Base-by-base conservation (phyloP, 805 yeast species). In the Ogataea parapolymorpha region DNA sequence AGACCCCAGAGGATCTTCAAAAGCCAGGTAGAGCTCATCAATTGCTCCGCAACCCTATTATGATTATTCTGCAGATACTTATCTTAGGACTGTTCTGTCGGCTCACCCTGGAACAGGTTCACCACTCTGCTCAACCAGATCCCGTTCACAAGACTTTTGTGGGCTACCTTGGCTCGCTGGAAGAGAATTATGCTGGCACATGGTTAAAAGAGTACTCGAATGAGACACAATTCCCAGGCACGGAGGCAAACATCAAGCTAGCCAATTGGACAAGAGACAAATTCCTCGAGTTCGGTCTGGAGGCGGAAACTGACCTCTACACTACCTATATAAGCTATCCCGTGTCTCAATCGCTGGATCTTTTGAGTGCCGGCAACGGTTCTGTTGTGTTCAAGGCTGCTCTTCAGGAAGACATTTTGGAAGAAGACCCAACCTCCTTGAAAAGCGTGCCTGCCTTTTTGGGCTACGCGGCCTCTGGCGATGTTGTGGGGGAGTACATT, bases 401-500 rank as follows among this genome's bases (percentile, higher is more conserved):
- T 4, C 63, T 85, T 37, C 62, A 65, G 35, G 79, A 77, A 48
- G 83, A 79, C 48, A 59, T 45, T 55, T 61, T 58, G 2, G 49
- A 56, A 11, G 75, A 74, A 28, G 85, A 79, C 54, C 70, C 74
- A 11, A 72, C 77, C 10, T 63, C 81, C 1, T 53, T 55, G 7
- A 75, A 71, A 44, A 60, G 70, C 26, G 72, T 82, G 18, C 90
- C 89, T 11, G 80, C 88, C 0, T 85, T 85, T 66, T 81, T 82
- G 56, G 89, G 87, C 1, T 85, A 82, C 54, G 79, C 86, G 4
- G 89, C 85, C 8, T 71, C 74, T 41, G 95, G 93, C 29, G 82
- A 83, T 51, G 85, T 79, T 32, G 82, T 88, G 4, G 84, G 79
- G 2, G 65, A 74, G 46, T 76, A 72, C 45, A 71, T 85, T 4